Percentiles rank a stretch among this genome's conserved stretches.
phyloP scores from a whole-genome alignment of 2,329 filamentous ascomycete genomes.

The Sclerotinia nivalis region DNA sequence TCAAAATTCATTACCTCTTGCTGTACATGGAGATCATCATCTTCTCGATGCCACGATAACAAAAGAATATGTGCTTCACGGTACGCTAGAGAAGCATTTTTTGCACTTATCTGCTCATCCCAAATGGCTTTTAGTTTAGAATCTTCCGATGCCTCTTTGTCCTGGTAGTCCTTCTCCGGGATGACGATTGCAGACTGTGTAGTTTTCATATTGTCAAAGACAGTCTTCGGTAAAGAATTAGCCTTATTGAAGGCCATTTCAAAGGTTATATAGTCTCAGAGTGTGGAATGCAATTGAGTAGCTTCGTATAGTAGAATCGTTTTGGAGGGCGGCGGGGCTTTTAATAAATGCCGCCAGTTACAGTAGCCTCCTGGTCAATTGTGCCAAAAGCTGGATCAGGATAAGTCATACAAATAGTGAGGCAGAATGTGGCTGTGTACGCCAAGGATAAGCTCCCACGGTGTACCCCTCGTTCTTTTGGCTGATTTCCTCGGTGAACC shows the following conservation, averaged over 20 bases:
- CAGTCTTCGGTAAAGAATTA: neutral
- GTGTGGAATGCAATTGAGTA: neutral
- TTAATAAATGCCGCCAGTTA: neutral
- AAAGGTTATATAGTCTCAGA: too few species aligned
- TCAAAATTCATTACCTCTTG: neutral
- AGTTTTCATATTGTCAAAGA: neutral
- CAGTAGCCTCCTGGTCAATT: neutral
- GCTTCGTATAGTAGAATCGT: neutral
- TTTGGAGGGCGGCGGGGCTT: neutral
- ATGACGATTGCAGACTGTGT: too few species aligned
- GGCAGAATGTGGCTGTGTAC: neutral
- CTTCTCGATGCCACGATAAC: slow-evolving; percentile 14
- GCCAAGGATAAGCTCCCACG: neutral
- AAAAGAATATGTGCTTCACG: slow-evolving; percentile 7
- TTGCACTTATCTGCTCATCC: slow-evolving; percentile 8
- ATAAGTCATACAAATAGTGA: neutral
- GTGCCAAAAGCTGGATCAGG: too few species aligned
- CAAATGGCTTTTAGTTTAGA: neutral
- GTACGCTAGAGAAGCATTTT: neutral
- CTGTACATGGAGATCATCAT: slow-evolving; percentile 15
- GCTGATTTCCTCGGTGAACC: neutral
- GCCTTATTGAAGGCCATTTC: neutral
- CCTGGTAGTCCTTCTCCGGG: neutral
- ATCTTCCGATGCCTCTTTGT: slow-evolving; percentile 8
- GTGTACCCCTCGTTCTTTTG: neutral